These are phyloP conservation scores for Talaromyces sp. DNA, from an alignment of 2,329 filamentous ascomycete genomes.

Conservation along the genomic window DNA sequence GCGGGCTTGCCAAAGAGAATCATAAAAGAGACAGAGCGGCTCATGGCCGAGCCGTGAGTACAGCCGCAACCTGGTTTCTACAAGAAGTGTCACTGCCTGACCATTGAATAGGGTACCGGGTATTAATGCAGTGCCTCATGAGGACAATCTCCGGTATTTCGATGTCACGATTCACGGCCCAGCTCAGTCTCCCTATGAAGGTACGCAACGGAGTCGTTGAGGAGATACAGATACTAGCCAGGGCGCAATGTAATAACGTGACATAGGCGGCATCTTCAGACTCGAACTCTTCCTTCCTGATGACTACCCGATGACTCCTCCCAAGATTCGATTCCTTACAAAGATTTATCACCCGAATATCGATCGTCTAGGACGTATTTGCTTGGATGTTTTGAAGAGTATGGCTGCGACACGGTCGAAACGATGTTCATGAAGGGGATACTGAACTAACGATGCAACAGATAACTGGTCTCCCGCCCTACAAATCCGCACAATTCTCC, in stretches of 20 bases:
- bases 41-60: slow-evolving; percentile 91
- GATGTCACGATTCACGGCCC: slow-evolving; percentile 96
- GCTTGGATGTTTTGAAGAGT: slow-evolving; percentile 96
- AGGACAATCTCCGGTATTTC: slow-evolving; percentile 97
- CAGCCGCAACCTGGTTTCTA: slow-evolving; percentile 7
- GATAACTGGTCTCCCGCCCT: slow-evolving; percentile 98
- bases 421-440: slow-evolving; percentile 11
- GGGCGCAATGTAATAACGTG: slow-evolving; percentile 2
- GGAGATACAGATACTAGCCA: neutral
- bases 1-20: slow-evolving; percentile 90
- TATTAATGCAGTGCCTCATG: slow-evolving; percentile 91
- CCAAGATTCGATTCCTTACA: slow-evolving; percentile 96
- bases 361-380: slow-evolving; percentile 94
- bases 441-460: slow-evolving; percentile 39
- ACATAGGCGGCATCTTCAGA: slow-evolving; percentile 77
- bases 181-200: slow-evolving; percentile 89
- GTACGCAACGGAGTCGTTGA: slow-evolving; percentile 46
- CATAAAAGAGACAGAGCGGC: slow-evolving; percentile 95
- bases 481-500: slow-evolving; percentile 96
- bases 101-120: slow-evolving; percentile 70
- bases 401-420: slow-evolving; percentile 29
- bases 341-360: slow-evolving; percentile 99
- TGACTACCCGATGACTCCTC: slow-evolving; percentile 98
- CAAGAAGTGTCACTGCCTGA: slow-evolving; percentile 10
- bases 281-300: slow-evolving; percentile 96